Base-by-base conservation (phyloP, 306 rosid genomes). In the Notholithocarpus densiflorus region DNA sequence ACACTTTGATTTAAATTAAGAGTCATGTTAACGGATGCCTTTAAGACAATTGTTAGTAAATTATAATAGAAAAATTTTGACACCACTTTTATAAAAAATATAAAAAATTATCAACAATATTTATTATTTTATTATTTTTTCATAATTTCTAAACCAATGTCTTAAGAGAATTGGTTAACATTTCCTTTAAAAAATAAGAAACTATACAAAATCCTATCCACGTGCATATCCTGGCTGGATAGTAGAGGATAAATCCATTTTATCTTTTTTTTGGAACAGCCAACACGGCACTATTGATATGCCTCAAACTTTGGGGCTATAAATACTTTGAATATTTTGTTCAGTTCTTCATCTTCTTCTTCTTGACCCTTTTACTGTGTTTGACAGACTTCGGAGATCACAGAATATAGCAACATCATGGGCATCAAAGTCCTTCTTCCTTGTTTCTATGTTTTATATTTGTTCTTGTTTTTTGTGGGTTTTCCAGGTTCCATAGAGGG, bases 401-500 rank as follows among this genome's bases (percentile, higher is more conserved):
- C n/a, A 72, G 54, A 26, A 62, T 37, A 56, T 6, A 75, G 37
- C 82, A 78, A 48, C 53, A 85, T 61, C 45, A 85, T 61, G 77
- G 77, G 54, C 27, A 80, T 66, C 61, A 34, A 24, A 14, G 69
- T n/a, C 2, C n/a, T 56, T 5, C 37, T 66, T 48, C 4, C 40
- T 13, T 69, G 27, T 27, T 34, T 81, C 8, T 64, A 0, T 32
- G 59, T 62, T 61, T 20, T 77, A 12, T 72, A 45, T 60, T 65
- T 86, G 73, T 45, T 73, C 37, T 76, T 65, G 60, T 71, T 77
- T 27, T 26, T 83, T 5, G 43, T 76, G 74, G 82, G 82, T 59
- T 70, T 80, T 32, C 80, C 64, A 2, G 75, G 9, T 66, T 70
- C 62, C 2, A 90, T 77, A 2, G 55, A 81, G 15, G 92, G 87